A percentile compares a stretch with the other conserved stretches of the same genome.
phyloP scores from a whole-genome alignment of 2,329 filamentous ascomycete genomes.

The Pseudofabraea citricarpa region DNA sequence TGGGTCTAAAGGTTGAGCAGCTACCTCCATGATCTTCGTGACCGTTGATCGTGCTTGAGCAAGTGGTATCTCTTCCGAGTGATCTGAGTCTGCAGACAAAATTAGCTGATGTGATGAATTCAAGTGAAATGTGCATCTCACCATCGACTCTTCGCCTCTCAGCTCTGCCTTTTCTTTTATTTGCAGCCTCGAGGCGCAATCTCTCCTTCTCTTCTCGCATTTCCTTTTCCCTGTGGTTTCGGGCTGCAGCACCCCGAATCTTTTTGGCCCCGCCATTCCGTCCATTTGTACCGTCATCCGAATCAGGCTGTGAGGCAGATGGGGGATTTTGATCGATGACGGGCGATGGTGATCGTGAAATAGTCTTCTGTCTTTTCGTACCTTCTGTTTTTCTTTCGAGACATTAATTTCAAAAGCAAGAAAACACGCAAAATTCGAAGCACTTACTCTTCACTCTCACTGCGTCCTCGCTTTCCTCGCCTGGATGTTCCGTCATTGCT shows the following conservation, averaged over 20 bases:
- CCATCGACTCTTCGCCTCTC: constrained; percentile 79
- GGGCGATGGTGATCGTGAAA: constrained; percentile 67
- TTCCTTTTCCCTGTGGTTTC: constrained; percentile 57
- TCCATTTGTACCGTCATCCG: constrained; percentile 61
- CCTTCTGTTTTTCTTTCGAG: constrained; percentile 67
- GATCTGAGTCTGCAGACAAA: constrained; percentile 59
- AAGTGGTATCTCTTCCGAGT: constrained; percentile 60
- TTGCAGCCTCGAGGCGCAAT: constrained; percentile 68
- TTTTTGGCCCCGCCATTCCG: constrained; percentile 53
- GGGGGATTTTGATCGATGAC: constrained; percentile 42
- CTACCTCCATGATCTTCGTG: constrained; percentile 24
- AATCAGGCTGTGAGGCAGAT: constrained; percentile 55
- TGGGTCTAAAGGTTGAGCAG: constrained; percentile 31
- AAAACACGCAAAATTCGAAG: too few relatives aligned
- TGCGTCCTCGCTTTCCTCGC: constrained; percentile 77
- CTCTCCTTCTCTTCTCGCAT: constrained; percentile 72
- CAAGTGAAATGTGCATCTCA: constrained; percentile 42
- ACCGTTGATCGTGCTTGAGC: constrained; percentile 34
- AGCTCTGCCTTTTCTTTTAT: constrained; percentile 74
- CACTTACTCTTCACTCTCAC: constrained; percentile 90
- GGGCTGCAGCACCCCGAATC: constrained; percentile 49
- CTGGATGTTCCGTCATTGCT: constrained; percentile 47
- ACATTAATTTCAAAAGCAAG: too few relatives aligned
- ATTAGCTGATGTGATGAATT: constrained; percentile 27
- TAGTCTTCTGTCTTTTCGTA: constrained; percentile 78